Percentiles rank a stretch among this genome's conserved stretches.
These are phyloP conservation scores for Pharus latifolius DNA, from an alignment of 176 grass and related monocot genomes.

Conservation along the genomic window DNA sequence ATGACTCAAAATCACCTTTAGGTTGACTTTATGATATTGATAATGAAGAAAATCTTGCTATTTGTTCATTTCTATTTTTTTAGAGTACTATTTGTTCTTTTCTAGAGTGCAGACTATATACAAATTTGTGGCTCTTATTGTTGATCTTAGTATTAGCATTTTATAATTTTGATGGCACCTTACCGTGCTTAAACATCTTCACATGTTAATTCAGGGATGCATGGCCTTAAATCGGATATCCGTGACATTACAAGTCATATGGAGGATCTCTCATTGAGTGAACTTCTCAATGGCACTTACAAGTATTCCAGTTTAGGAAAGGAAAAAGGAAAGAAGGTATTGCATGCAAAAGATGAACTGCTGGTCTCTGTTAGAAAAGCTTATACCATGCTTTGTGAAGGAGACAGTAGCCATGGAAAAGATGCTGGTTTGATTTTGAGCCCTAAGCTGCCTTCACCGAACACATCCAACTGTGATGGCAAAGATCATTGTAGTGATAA, in stretches of 20 bases:
- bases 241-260: constrained; percentile 74
- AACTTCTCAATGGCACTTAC: constrained; percentile 70
- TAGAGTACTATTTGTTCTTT: not conserved
- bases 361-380: constrained; percentile 58
- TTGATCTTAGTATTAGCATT: no score
- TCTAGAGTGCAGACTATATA: not conserved
- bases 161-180: constrained; percentile 11
- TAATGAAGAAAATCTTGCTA: not conserved
- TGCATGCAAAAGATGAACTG: constrained; percentile 52
- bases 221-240: constrained; percentile 74
- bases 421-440: constrained; percentile 35
- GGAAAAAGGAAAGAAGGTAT: constrained; percentile 68
- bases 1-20: not conserved
- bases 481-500: constrained; percentile 45
- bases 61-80: not conserved
- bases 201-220: constrained; percentile 48
- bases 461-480: constrained; percentile 30
- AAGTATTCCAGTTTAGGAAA: constrained; percentile 61
- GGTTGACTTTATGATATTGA: not conserved
- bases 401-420: constrained; percentile 32
- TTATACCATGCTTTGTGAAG: constrained; percentile 61
- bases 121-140: not conserved
- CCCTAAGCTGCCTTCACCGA: constrained; percentile 33
- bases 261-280: constrained; percentile 51
- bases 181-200: constrained; percentile 13